Base-by-base conservation (phyloP, 2,329 filamentous ascomycete genomes). In the Myriosclerotinia scirpicola region DNA sequence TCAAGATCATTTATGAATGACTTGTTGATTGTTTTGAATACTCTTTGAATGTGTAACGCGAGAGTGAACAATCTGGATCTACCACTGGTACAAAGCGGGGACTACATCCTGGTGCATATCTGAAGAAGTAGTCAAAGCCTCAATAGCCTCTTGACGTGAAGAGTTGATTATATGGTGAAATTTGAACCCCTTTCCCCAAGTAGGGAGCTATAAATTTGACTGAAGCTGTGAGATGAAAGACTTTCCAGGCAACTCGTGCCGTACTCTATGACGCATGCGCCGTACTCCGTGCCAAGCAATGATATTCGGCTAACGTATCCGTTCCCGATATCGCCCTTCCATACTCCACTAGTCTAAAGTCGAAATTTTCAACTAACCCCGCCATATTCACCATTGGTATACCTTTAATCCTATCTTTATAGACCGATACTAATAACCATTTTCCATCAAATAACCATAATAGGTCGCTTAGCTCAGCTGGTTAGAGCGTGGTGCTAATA, bases 401-500 rank as follows among this genome's bases (percentile, higher is more conserved):
- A 36, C 15, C 40, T 6, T 0, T 5, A 6, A 1, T 1, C 0
- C 0, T 1, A 2, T 26, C 0, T 1, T 9, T 11, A 26, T 56
- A 56, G 3, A 26, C 0, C 9, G 2, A 42, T 0, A 26, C 2
- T 6, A 5, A 1, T 1, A 0, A 0, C 0, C 0, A 0, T 0
- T 0, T 1, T 0, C 0, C 14, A 58, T 20, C 15, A 7, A 58
- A 58, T 30, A 44, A 44, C 9, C 5, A 58, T 3, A 15, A 8
- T 4, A 52, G 54, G 54, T 58, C 54, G 54, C 54, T 44, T 58
- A 58, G 54, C 54, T 58, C 54, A 58, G 54, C 20, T 58, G 54
- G 54, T 58, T 58, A 58, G 54, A 58, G 54, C 54, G 54, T 58
- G 54, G 54, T 58, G 54, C 54, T 58, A 58, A 58, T 58, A 56